Base-by-base conservation (phyloP, 2,329 filamentous ascomycete species). In the Cercospora sojina region DNA sequence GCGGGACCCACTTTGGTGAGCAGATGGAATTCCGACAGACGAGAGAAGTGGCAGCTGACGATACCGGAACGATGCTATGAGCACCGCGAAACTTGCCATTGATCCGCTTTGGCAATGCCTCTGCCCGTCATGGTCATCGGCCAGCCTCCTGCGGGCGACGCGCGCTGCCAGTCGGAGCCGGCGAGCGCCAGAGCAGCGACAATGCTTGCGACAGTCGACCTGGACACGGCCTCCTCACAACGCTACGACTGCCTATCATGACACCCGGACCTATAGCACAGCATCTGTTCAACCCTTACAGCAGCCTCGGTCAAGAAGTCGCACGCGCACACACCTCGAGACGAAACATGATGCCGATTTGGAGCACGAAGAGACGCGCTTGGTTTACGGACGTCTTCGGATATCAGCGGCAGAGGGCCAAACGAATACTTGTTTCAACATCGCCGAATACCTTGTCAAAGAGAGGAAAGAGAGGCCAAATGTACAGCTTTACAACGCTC, bases 91-190 rank as follows among this genome's bases (percentile, higher is more conserved):
- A 71, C 73, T 80, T 62, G 72, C 77, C 72, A 76, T 79, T 73
- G 87, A 90, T 75, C 86, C 87, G 67, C 81, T 90, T 55, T 89
- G 87, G 86, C 85, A 85, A 74, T 88, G 85, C 73, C 79, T 90
- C 16, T 89, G 86, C 73, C 87, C 87, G 12, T 83, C 82, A 8
- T 80, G 74, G 71, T 63, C 67, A 13, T 65, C 56, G 16, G 16
- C 23, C 3, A 55, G 23, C 16, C 35, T 67, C 27, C 51, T 56
- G 9, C 13, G 51, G 18, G 23, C 64, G 13, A 43, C 65, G 12
- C 67, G 68, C 49, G 41, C 61, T 18, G 49, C 72, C 47, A 43
- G 66, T 16, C 53, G 57, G 16, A 57, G 62, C 55, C 55, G 49
- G 27, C 69, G 63, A 35, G 47, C 62, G 8, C 12, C 49, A 43